phyloP scores from a whole-genome alignment of 1,284 basidiomycete genomes.

The Inonotus hispidus region DNA sequence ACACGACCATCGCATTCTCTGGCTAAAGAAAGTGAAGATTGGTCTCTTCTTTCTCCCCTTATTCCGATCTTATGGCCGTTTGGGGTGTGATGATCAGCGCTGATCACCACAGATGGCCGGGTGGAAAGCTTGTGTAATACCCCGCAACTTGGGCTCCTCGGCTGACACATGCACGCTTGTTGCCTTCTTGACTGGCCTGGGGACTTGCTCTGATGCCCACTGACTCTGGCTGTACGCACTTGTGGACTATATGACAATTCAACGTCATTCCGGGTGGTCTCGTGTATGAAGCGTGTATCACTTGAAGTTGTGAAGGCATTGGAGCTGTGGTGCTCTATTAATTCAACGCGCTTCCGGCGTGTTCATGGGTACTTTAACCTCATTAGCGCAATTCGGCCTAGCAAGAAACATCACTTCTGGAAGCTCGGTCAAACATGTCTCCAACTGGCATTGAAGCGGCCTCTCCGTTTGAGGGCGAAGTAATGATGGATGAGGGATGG shows the following conservation, averaged over 20 bases:
- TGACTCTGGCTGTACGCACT: too few relatives aligned
- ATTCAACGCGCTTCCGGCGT: constrained; percentile 6
- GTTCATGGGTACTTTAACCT: constrained; percentile 1
- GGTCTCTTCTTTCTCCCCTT: background rate
- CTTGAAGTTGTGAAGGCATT: background rate
- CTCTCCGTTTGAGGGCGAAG: background rate
- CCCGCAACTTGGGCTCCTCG: too few relatives aligned
- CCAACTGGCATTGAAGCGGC: background rate
- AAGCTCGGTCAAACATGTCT: constrained; percentile 1
- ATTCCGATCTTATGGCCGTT: background rate
- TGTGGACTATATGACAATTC: background rate
- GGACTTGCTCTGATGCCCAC: too few relatives aligned
- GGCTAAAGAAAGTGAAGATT: background rate
- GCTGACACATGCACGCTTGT: too few relatives aligned
- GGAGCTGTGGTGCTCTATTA: background rate
- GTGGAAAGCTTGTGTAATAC: too few relatives aligned
- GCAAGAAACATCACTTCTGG: background rate
- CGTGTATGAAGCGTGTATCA: background rate
- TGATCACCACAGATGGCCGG: too few relatives aligned
- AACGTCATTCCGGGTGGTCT: background rate
- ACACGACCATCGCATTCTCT: too few relatives aligned
- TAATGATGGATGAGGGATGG: constrained; percentile 1
- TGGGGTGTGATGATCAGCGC: background rate
- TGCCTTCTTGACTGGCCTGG: too few relatives aligned
- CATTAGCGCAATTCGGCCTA: background rate